Base-by-base conservation (phyloP, 73 alveolate genomes). In the Paramecium primaurelia region DNA sequence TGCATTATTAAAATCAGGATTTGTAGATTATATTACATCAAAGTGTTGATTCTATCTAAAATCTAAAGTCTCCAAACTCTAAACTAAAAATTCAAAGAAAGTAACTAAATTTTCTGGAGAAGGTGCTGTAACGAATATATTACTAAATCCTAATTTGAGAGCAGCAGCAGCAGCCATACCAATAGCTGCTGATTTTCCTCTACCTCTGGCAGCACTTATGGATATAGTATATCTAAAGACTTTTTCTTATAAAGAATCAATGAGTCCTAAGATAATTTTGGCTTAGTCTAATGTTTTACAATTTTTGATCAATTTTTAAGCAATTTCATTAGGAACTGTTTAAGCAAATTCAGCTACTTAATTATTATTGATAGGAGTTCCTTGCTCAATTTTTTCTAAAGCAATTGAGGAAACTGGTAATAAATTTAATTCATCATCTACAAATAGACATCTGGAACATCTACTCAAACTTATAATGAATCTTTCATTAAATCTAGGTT, bases 401-500 rank as follows among this genome's bases (percentile, higher is more conserved):
- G 95, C 97, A 93, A 95, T 95, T 45, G 95, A 86, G 16, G 99
- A 95, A 58, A 99, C 94, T 14, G 99, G 99, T 60, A 99, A 95
- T 92, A 99, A 92, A 96, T 99, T 99, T 86, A 99, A 96, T 93
- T 99, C 99, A 96, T 99, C 99, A 94, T 99, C 99, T 18, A 98
- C 93, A 54, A 96, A 99, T 30, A 99, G 87, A 88, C 98, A 95
- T 93, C 95, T 96, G 54, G 58, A 71, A 88, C 99, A 97, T 45
- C 96, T 93, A 8, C 98, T 94, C 58, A 98, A 92, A 71, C 98
- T 93, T 71, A 98, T 96, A 86, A 97, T 96, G 93, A 98, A 97
- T 77, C 99, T 92, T 94, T 99, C 99, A 88, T 99, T 99, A 92
- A 99, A 99, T 77, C 99, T 94, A 25, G 99, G 99, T 94, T 98